Evolutionary conservation across 2,329 filamentous ascomycete genomes (phyloP), one percentile per base, ranked within the genome.

Genomic region (Talaromyces amestolkiae): DNA sequence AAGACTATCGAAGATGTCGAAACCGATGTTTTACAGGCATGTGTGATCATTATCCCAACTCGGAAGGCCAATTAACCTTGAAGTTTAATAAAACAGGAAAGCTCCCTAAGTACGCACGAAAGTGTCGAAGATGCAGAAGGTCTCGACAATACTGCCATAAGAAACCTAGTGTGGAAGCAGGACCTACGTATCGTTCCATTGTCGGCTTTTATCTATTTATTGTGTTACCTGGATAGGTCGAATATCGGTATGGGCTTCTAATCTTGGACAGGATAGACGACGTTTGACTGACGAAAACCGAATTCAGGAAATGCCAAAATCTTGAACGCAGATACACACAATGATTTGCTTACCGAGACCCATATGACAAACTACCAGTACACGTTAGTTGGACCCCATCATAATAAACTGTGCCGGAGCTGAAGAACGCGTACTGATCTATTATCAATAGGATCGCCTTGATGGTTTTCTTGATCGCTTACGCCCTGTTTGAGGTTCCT

Each of bases 221-320:
- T 91, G 24, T 89, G 86, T 75, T 90, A 88, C 73, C 82, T 91
- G 27, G 88, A 91, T 75, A 81, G 86, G 51, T 84, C 86, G 64
- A 91, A 91, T 74, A 90, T 91, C 65, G 87, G 87, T 80, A 63
- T 6, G 33, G 17, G 31, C 6, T 19, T 39, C n/a, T 22, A 33
- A 39, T 11, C n/a, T 51, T 31, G 27, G 4, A 31, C 22, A 27
- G 8, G 35, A 10, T 27, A 27, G 6, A 27, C 47, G 22, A 13
- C 22, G 7, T 15, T 31, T 8, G 7, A 7, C 47, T 51, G 22
- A 51, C 24, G 22, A 13, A 51, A 51, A 27, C 3, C 22, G 7
- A 51, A 15, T 9, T 31, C 22, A 78, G 76, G 81, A 65, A 89
- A 89, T 73, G 87, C 88, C 49, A 87, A 86, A 75, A 85, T 90